Percentiles rank a stretch among this genome's conserved stretches.
Evolutionary conservation across 306 rosid genomes (phyloP).

Genomic region (Lathyrus tuberosus): DNA sequence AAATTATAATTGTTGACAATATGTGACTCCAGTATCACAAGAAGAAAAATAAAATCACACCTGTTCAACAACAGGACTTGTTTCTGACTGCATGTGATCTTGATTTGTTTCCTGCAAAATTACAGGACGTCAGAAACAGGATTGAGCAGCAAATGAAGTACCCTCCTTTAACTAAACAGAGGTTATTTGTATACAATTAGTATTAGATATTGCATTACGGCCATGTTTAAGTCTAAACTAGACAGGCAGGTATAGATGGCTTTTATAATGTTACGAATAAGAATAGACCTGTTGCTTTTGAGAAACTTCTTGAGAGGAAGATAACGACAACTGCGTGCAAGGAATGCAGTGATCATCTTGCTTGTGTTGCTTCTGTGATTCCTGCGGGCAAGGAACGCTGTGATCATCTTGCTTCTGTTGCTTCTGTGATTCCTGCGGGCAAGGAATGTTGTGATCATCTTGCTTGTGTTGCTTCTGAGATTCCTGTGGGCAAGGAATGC

Average conservation of each 20-base stretch:
- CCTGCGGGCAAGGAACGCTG: slow-evolving; percentile 32
- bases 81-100: slow-evolving; percentile 50
- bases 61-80: slow-evolving; percentile 50
- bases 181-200: slow-evolving; percentile 20
- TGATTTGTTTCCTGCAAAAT: slow-evolving; percentile 60
- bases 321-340: slow-evolving; percentile 36
- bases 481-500: slow-evolving; percentile 37
- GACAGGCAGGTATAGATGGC: slow-evolving; percentile 32
- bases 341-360: slow-evolving; percentile 40
- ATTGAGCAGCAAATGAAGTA: slow-evolving; percentile 3
- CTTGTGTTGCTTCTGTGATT: slow-evolving; percentile 51
- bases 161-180: neutral
- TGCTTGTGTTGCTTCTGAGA: slow-evolving; percentile 51
- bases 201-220: neutral
- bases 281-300: slow-evolving; percentile 51
- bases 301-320: slow-evolving; percentile 49
- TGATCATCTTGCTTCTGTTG: slow-evolving; percentile 52
- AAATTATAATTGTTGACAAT: slow-evolving; percentile 15
- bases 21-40: slow-evolving; percentile 26
- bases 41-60: slow-evolving; percentile 34
- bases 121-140: slow-evolving; percentile 24
- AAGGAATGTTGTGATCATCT: slow-evolving; percentile 35
- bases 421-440: slow-evolving; percentile 49
- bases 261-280: slow-evolving; percentile 37
- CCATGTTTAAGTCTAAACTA: slow-evolving; percentile 5